Percentiles rank a stretch among this genome's conserved stretches.
Conservation (phyloP, 441 rosid species). For the Bruguiera hainesii region DNA sequence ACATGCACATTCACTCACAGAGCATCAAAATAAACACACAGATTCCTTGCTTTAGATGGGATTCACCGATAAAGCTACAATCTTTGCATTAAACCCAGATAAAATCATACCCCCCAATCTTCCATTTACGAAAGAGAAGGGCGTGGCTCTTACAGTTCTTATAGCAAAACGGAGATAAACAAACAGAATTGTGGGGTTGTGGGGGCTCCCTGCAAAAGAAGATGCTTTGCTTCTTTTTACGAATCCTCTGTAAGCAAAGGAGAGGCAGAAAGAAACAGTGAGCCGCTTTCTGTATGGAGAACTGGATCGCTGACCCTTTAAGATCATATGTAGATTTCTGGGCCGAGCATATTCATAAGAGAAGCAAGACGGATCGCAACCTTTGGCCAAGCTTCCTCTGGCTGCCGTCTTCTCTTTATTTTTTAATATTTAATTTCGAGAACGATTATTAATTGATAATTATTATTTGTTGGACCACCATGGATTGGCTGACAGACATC, state of each 20-base stretch:
- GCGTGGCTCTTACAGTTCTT: constrained; percentile 18
- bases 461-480: too few species aligned
- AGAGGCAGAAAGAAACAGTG: too few species aligned
- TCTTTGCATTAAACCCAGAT: background rate
- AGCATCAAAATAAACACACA: constrained; percentile 9
- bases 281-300: too few species aligned
- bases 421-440: too few species aligned
- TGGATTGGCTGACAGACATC: too few species aligned
- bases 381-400: too few species aligned
- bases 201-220: constrained; percentile 14
- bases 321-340: too few species aligned
- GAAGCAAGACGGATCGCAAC: background rate
- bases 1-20: background rate
- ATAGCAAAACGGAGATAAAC: constrained; percentile 14
- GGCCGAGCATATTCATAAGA: background rate
- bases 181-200: too few species aligned
- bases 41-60: constrained; percentile 32
- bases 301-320: too few species aligned
- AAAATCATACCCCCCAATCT: constrained; percentile 8
- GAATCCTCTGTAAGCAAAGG: constrained; percentile 4
- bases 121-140: background rate
- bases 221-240: constrained; percentile 29
- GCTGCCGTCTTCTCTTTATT: too few species aligned
- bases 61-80: constrained; percentile 16
- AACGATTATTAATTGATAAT: too few species aligned